Percentiles rank a stretch among this genome's conserved stretches.
Conservation (phyloP, 2,329 filamentous ascomycete species). For the Aspergillus calidoustus region DNA sequence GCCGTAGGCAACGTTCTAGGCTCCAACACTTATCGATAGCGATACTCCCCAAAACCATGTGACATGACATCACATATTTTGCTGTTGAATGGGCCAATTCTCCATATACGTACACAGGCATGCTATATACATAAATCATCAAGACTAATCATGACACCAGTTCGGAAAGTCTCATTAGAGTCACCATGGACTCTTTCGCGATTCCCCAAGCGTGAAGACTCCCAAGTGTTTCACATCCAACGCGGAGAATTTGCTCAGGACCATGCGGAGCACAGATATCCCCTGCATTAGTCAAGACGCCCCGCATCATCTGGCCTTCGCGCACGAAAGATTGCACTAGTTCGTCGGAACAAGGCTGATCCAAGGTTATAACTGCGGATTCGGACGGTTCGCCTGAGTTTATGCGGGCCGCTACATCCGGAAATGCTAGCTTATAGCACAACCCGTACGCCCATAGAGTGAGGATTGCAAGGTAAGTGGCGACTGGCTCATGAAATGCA, state of each 20-base stretch:
- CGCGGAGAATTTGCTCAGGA: constrained; percentile 42
- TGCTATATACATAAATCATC: background rate
- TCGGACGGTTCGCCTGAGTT: constrained; percentile 26
- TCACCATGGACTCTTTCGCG: constrained; percentile 38
- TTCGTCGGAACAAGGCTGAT: constrained; percentile 62
- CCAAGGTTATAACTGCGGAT: constrained; percentile 56
- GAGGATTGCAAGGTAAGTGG: constrained; percentile 52
- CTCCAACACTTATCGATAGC: constrained; percentile 35
- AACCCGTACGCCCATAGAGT: constrained; percentile 55
- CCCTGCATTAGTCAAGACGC: constrained; percentile 58
- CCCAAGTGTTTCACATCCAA: constrained; percentile 46
- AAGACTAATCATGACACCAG: constrained; percentile 12
- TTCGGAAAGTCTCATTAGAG: constrained; percentile 40
- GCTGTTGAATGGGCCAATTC: background rate
- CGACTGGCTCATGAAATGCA: constrained; percentile 54
- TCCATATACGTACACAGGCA: background rate
- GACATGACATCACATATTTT: constrained; percentile 28
- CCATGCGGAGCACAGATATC: constrained; percentile 50
- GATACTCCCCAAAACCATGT: constrained; percentile 20
- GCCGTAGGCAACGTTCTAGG: constrained; percentile 26
- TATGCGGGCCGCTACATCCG: constrained; percentile 33
- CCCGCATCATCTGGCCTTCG: constrained; percentile 55
- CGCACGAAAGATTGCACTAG: constrained; percentile 61
- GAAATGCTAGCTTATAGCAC: constrained; percentile 33
- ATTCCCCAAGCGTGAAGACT: constrained; percentile 41